Evolutionary conservation across 2,329 filamentous ascomycete species (phyloP), one percentile per base, ranked within the genome.

Genomic region (Hymenoscyphus infarciens): DNA sequence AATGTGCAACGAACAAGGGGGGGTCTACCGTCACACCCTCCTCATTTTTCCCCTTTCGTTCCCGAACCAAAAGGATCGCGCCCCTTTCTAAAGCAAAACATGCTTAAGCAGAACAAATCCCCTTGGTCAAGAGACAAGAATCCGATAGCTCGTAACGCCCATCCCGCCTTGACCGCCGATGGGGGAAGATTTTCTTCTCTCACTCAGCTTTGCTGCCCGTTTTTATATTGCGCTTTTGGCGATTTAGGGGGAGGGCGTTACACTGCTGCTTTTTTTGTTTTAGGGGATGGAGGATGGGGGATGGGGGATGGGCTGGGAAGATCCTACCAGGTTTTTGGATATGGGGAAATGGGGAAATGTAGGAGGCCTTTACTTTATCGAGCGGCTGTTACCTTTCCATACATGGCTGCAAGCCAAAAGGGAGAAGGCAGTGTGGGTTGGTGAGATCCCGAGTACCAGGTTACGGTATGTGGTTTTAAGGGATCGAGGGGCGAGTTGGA

Each of bases 1-100:
- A 65, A 56, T 60, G 63, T 66, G 59, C 45, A 42, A 66, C 63
- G 35, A 60, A 66, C 66, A 57, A 66, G 68, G 66, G 42, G 42
- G n/a, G 25, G 3, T 49, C 42, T 22, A 19, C n/a, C 42, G 42
- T 49, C 25, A 49, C 42, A 22, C n/a, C 16, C 7, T 27, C 25
- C 16, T 11, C 8, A 2, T 19, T 22, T 7, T 49, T 49, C 25
- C 5, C 25, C 22, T 19, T 49, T 49, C 8, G 42, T 49, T 49
- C 42, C 42, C 39, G 39, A 19, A n/a, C 39, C n/a, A 49, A 42
- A 3, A 5, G 15, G 15, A 16, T 16, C 5, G 6, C 16, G 5
- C 39, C 39, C 39, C 15, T 42, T 42, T 42, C 39, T 7, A 42
- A n/a, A 42, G 19, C 39, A 42, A 42, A 16, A 42, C 39, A 42